Base-by-base conservation (phyloP, 2,329 filamentous ascomycete species). In the Claviceps sp. region DNA sequence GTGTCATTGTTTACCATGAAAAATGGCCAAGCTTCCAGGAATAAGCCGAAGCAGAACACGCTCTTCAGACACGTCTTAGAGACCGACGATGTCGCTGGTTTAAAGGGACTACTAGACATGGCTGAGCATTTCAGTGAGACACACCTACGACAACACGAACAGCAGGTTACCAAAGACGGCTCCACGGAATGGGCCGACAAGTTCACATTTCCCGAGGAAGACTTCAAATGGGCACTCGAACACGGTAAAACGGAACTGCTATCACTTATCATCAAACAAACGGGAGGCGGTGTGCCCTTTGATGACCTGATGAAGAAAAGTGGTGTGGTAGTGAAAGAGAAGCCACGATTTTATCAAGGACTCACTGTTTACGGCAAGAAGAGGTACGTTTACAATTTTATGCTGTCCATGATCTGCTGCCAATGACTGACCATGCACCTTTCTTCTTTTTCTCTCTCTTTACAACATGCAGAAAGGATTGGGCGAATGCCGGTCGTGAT, bases 321-420 rank as follows among this genome's bases (percentile, higher is more conserved):
- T 52, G 85, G 85, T 2, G 66, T 84, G 1, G 75, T 83, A 58
- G 64, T 82, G 47, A 72, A 78, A 50, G 71, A 78, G 56, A 86
- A 83, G 63, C 79, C 86, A 1, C 76, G 76, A 17, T 86, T 79
- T 63, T 94, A 94, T 61, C 84, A 86, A 64, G 88, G 88, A 0
- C 66, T 91, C 34, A 83, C 80, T 1, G 83, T 94, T 1, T 82
- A 85, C 56, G 86, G 87, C 2, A 81, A 80, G 64, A 90, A 90
- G 61, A 69, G 70, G 71, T 71, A 63, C 34, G 60, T 48, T 9
- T 42, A 9, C 6, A 5, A 2, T 13, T 22, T 16, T 16, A 1
- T 20, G 39, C 8, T 34, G 9, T 11, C 29, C 39, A 40, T 20
- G 29, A 37, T 6, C 7, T 45, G 43, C 29, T 8, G n/a, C n/a